These are phyloP conservation scores for Penicillium waksmanii DNA, from an alignment of 495 filamentous ascomycete species.

Conservation along the genomic window DNA sequence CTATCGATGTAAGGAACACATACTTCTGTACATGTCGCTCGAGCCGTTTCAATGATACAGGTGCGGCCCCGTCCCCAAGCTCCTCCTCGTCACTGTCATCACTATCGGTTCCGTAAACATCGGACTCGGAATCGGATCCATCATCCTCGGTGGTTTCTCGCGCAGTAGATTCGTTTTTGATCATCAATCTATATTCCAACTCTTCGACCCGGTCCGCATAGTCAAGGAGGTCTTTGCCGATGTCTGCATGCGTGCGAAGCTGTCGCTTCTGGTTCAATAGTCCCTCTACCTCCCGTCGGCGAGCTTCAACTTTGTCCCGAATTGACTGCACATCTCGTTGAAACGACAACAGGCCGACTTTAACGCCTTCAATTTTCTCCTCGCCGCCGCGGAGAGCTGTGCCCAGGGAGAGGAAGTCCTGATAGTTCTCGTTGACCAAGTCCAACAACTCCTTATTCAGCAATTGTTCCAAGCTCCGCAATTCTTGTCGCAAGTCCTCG, in stretches of 20 bases:
- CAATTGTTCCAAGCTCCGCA: conserved; percentile 72
- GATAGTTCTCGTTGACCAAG: conserved; percentile 91
- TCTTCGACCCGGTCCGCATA: conserved; percentile 70
- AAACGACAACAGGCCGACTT: conserved; percentile 85
- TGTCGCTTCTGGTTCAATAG: conserved; percentile 58
- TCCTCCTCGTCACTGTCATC: conserved; percentile 59
- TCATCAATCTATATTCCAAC: conserved; percentile 74
- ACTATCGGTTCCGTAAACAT: conserved; percentile 49
- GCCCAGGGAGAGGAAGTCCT: conserved; percentile 84
- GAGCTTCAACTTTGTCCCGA: conserved; percentile 55
- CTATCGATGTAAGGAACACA: conserved; percentile 54
- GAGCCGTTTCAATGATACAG: conserved; percentile 55
- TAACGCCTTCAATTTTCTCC: conserved; percentile 87
- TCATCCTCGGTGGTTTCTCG: conserved; percentile 11
- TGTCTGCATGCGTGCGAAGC: conserved; percentile 53
- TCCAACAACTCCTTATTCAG: conserved; percentile 86
- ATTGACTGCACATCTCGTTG: conserved; percentile 71
- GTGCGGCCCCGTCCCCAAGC: conserved; percentile 45
- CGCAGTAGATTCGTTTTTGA: conserved; percentile 29
- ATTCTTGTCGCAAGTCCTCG: conserved; percentile 86
- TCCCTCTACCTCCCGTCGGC: conserved; percentile 55
- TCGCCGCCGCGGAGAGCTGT: conserved; percentile 83
- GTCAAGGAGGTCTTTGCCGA: conserved; percentile 71
- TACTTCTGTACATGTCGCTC: conserved; percentile 62
- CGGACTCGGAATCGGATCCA: conserved; percentile 42